Percentiles rank a stretch among this genome's conserved stretches.
Evolutionary conservation across 2,329 filamentous ascomycete genomes (phyloP).

Genomic region (Paraconiothyrium brasiliense): DNA sequence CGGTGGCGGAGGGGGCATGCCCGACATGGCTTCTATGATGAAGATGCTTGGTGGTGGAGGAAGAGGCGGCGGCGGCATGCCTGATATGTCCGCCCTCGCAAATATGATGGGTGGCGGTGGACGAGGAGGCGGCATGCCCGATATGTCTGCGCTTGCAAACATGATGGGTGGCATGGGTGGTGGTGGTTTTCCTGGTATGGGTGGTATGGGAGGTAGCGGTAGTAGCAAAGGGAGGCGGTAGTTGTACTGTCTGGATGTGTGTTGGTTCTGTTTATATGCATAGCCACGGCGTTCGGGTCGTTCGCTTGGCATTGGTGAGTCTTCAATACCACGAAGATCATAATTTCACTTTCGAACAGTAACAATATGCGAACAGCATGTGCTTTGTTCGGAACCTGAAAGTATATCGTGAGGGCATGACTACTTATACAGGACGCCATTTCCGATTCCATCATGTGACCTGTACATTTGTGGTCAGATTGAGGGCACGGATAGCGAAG

Average conservation of each 20-base stretch:
- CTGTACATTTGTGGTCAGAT: no score
- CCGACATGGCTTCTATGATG: slow-evolving; percentile 86
- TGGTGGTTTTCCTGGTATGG: slow-evolving; percentile 23
- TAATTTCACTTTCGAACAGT: background rate
- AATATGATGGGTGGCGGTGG: slow-evolving; percentile 54
- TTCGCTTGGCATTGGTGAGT: slow-evolving; percentile 6
- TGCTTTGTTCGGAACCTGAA: background rate
- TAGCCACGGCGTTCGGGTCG: slow-evolving; percentile 39
- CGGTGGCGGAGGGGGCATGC: slow-evolving; percentile 71
- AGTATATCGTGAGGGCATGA: background rate
- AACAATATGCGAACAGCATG: background rate
- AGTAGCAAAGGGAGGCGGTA: slow-evolving; percentile 6
- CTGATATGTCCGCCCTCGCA: slow-evolving; percentile 67
- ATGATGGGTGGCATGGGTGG: slow-evolving; percentile 46
- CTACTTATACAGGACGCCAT: background rate
- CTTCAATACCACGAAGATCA: background rate
- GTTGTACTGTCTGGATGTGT: background rate
- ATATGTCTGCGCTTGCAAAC: slow-evolving; percentile 55
- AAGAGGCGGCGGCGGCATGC: slow-evolving; percentile 69
- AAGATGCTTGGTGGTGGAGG: slow-evolving; percentile 86
- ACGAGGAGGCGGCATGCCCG: slow-evolving; percentile 46
- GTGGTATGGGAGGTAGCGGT: slow-evolving; percentile 24
- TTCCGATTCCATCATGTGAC: no score
- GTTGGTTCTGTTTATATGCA: slow-evolving; percentile 30
- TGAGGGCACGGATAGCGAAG: no score